These are phyloP conservation scores for Stellera chamaejasme DNA, from an alignment of 345 rosid genomes.

Conservation along the genomic window DNA sequence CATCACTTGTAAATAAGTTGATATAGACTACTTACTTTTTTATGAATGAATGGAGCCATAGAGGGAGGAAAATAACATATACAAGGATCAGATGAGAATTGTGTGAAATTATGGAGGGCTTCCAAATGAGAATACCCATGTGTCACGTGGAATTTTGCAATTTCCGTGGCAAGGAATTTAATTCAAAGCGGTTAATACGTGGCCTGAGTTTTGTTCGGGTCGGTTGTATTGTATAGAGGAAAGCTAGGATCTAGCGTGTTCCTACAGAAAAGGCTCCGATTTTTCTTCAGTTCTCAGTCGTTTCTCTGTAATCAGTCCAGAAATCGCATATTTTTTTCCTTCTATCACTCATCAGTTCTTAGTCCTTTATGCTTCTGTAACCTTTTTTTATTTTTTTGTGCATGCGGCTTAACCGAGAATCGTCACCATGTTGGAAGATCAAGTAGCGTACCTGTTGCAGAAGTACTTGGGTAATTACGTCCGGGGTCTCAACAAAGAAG, in stretches of 20 bases:
- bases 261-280: conserved; percentile 18
- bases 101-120: no score
- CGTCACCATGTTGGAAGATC: conserved; percentile 92
- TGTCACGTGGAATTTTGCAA: no score
- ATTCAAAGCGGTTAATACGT: no score
- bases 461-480: conserved; percentile 88
- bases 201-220: no score
- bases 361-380: conserved; percentile 1
- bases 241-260: conserved; percentile 23
- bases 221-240: no score
- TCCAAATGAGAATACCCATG: no score
- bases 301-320: background rate
- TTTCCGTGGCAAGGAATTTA: no score
- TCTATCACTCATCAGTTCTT: background rate
- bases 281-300: conserved; percentile 2
- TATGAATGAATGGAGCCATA: no score
- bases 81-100: no score
- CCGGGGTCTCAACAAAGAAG: conserved; percentile 81
- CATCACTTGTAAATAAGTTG: no score
- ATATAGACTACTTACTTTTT: no score
- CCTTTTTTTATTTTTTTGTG: background rate
- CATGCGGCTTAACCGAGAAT: conserved; percentile 1
- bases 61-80: no score
- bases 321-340: background rate
- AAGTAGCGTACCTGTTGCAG: conserved; percentile 84